Percentiles rank a stretch among this genome's conserved stretches.
These are phyloP conservation scores for Leccinum subgranulosum DNA, from an alignment of 768 basidiomycete genomes.

Conservation along the genomic window DNA sequence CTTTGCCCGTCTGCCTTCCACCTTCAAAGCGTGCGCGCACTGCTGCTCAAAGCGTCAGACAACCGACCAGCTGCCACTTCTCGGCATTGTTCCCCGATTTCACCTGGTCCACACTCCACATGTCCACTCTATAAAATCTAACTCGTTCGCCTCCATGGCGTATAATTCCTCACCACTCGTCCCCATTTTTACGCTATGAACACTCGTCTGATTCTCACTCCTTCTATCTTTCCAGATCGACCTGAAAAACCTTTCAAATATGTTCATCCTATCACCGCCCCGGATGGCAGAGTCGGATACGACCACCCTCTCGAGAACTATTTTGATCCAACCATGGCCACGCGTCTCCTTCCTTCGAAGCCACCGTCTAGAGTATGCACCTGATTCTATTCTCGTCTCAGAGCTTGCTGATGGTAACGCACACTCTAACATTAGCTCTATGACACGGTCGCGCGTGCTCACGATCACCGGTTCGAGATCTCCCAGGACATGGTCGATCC, in stretches of 20 bases:
- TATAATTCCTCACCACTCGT: background rate
- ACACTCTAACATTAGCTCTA: conserved; percentile 22
- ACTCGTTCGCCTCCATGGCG: background rate
- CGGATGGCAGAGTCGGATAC: conserved; percentile 18
- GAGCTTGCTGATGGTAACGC: background rate
- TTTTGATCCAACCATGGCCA: conserved; percentile 22
- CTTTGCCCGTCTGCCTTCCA: background rate
- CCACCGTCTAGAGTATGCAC: conserved; percentile 17
- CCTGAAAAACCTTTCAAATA: conserved; percentile 14
- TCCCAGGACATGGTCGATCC: conserved; percentile 10
- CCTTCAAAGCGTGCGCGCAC: conserved; percentile 9
- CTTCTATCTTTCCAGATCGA: conserved; percentile 10
- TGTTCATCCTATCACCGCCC: conserved; percentile 1
- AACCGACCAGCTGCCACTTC: background rate
- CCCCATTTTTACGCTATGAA: conserved; percentile 14
- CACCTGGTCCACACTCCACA: conserved; percentile 21
- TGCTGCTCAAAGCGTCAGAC: conserved; percentile 4
- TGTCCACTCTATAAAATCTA: conserved; percentile 16
- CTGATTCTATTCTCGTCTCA: too few species aligned
- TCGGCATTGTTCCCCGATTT: conserved; percentile 15
- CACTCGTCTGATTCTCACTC: background rate
- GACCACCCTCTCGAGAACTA: conserved; percentile 23
- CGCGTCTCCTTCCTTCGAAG: conserved; percentile 10
- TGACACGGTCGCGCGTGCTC: conserved; percentile 25
- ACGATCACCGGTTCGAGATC: conserved; percentile 22